Evolutionary conservation across 495 filamentous ascomycete genomes (phyloP), one percentile per base, ranked within the genome.

Genomic region (Penicillium daleae): DNA sequence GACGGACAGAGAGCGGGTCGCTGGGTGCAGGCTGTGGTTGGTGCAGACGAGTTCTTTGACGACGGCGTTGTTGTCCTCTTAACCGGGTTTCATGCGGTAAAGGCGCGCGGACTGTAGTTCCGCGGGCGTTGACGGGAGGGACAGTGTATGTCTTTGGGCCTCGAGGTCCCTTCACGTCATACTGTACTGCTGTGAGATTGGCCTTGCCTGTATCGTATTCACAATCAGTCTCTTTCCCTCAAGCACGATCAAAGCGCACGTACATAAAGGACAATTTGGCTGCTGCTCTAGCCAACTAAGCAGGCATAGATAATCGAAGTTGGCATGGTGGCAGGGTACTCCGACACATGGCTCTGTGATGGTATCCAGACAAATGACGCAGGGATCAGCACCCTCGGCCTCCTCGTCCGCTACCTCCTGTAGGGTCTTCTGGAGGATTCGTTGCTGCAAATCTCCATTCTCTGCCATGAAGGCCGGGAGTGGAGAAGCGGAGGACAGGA

Each of bases 241-340:
- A 32, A 50, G 56, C 19, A 59, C 3, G 2, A 56, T 44, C 8
- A 52, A 24, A 13, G n/a, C 24, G 7, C 22, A 44, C 76, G 57
- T 74, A 84, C 91, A 97, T 57, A 97, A 79, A 10, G 92, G 92
- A 72, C 92, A 97, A 53, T 75, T 83, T 0, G 88, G 75, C 26
- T 85, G 85, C 68, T 92, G 81, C 66, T 94, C 85, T 15, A 93
- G 77, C 93, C 93, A 96, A 76, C 85, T 93, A 21, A 90, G 71
- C 10, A 96, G 84, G 68, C 93, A 97, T 13, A 92, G 67, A 71
- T 92, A 93, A 76, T 96, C 92, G 72, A 95, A 96, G 66, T 86
- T 87, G 50, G 83, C 73, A 80, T 97, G 93, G 21, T 82, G 80
- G 82, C 93, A 97, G 19, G 92, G 91, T 39, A 83, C 76, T 5